Base-by-base conservation (phyloP, 129 eudicot genomes). In the Chrysanthemum seticuspe region DNA sequence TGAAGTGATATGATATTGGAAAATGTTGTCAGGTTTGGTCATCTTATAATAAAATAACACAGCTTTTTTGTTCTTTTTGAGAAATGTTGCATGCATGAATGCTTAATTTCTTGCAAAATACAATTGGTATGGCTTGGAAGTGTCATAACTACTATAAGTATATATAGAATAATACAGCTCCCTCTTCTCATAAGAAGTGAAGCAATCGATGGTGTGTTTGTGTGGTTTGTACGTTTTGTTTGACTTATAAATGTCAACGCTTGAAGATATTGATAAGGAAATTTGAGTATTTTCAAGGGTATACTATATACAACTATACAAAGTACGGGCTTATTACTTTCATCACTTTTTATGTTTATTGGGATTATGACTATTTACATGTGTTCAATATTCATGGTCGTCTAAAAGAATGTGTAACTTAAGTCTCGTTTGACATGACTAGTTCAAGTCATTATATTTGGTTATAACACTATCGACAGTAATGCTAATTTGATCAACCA, bases 1-100 rank as follows among this genome's bases (percentile, higher is more conserved):
- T 82, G 60, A 71, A 67, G 5, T 58, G 11, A 27, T 14, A 11
- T 68, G 60, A 64, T 6, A 40, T 40, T 40, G 47, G 25, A 49
- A 70, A 13, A 14, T 29, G 13, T 13, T 77, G 81, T 70, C 63
- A 62, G 72, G 48, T 15, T 34, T 69, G 52, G 47, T 40, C 2
- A 7, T 40, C 9, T 6, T 7, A 7, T 56, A 15, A 10, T 10
- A 16, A 56, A 56, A 56, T 56, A 56, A 56, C 13, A 56, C 62
- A 56, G 3, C 14, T 56, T 56, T 56, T 16, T 16, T 13, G 4
- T 13, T 16, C 19, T 15, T 15, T 5, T 56, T 0, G 10, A 56
- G 5, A 56, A 3, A 6, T 56, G 62, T 56, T 56, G 10, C 12
- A 10, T 3, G 23, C 60, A 6, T 6, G 25, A 55, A 15, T 16